These are phyloP conservation scores for Hypomontagnella monticulosa DNA, from an alignment of 495 filamentous ascomycete genomes.

Conservation along the genomic window DNA sequence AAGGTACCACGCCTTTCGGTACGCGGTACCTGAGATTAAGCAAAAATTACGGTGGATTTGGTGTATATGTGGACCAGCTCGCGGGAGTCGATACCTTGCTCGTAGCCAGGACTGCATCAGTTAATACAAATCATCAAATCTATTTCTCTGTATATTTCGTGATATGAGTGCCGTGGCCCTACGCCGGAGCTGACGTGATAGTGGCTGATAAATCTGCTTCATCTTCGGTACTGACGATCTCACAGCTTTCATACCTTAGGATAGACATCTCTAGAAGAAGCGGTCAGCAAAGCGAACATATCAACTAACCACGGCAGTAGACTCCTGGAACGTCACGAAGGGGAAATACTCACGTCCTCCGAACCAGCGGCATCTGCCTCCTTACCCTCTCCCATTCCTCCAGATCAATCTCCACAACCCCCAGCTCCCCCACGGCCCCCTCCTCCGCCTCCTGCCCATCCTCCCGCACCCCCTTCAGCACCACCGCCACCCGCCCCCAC, in stretches of 20 bases:
- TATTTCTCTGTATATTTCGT: not conserved
- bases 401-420: constrained; percentile 58
- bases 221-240: not conserved
- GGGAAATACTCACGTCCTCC: constrained; percentile 56
- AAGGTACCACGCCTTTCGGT: not conserved
- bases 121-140: constrained; percentile 36
- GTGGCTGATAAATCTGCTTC: not conserved
- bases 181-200: not conserved
- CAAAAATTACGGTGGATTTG: constrained; percentile 10
- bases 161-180: not conserved
- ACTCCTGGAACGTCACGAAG: not conserved
- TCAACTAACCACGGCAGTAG: not conserved
- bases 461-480: constrained; percentile 64
- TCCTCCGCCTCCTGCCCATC: constrained; percentile 51
- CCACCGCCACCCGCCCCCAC: constrained; percentile 80
- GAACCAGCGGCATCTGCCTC: constrained; percentile 70
- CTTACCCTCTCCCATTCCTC: constrained; percentile 59
- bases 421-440: constrained; percentile 55
- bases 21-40: not conserved
- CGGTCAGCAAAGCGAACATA: constrained; percentile 14
- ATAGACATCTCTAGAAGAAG: constrained; percentile 65
- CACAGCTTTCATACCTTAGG: constrained; percentile 58
- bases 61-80: constrained; percentile 23
- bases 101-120: constrained; percentile 1
- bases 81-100: constrained; percentile 22